Evolutionary conservation across 805 yeast genomes (phyloP), one percentile per base, ranked within the genome.

Genomic region (Lipomyces sp.): DNA sequence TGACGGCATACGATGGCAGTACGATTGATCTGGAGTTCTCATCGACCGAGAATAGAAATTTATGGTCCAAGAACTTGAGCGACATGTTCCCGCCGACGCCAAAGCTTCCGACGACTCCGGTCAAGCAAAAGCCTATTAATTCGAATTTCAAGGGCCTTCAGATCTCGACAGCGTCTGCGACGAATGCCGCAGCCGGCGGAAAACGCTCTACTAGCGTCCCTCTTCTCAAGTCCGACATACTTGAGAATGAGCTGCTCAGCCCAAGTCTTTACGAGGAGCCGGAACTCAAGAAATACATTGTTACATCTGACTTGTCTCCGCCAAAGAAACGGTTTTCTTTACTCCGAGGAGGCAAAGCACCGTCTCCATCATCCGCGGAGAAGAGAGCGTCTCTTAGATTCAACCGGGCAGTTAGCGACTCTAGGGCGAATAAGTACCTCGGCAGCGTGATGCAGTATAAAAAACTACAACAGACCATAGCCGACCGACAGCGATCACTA

Each of bases 41-140:
- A 6, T 53, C 59, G 5, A 6, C 24, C 19, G 52, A 52, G 33
- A 51, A 53, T 38, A 43, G 43, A 34, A 26, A 31, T 16, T 40
- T 45, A 8, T 55, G 59, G 59, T 42, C 51, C 11, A 24, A 35
- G 5, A 39, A 36, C n/a, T 48, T 55, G 16, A 29, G 16, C 2
- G 48, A 34, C 11, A 14, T 55, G 24, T 55, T 55, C 41, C 53
- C 53, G 4, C 53, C 51, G 4, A 45, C 58, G 2, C 55, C 58
- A 1, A 31, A 18, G n/a, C 33, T 49, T 22, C 52, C 58, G n/a
- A 16, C 41, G 3, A 35, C 23, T 4, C 39, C 50, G 16, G n/a
- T n/a, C n/a, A 29, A 37, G 40, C 46, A 34, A 6, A n/a, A 36
- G 8, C 18, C 21, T 6, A 11, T 22, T n/a, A 33, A 16, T 16